These are phyloP conservation scores for Wickerhamomyces chambardii DNA, from an alignment of 805 yeast genomes.

Conservation along the genomic window DNA sequence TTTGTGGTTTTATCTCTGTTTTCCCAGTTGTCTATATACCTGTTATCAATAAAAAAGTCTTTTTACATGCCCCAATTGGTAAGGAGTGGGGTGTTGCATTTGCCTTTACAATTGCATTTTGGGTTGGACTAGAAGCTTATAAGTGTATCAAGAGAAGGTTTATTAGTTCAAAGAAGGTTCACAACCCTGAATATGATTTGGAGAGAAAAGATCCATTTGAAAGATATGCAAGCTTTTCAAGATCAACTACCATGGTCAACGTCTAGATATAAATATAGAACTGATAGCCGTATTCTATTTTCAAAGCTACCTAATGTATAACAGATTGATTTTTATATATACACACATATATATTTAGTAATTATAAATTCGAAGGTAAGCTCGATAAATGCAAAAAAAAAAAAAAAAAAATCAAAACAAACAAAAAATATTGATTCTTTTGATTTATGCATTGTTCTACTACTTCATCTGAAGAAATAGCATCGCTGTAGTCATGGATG, in stretches of 20 bases:
- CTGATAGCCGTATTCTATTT: too few relatives aligned
- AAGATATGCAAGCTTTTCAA: slow-evolving; percentile 50
- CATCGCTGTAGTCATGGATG: too few relatives aligned
- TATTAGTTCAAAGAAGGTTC: slow-evolving; percentile 31
- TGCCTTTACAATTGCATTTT: slow-evolving; percentile 47
- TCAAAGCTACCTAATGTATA: too few relatives aligned
- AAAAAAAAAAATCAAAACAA: too few relatives aligned
- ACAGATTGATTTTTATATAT: too few relatives aligned
- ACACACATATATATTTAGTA: too few relatives aligned
- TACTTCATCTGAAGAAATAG: too few relatives aligned
- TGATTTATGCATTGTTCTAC: too few relatives aligned
- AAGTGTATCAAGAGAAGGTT: slow-evolving; percentile 57
- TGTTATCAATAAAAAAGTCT: slow-evolving; percentile 72
- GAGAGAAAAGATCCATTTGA: slow-evolving; percentile 57
- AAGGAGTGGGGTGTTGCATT: slow-evolving; percentile 78
- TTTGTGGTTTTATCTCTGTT: slow-evolving; percentile 58
- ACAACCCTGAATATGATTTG: slow-evolving; percentile 55
- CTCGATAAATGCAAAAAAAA: too few relatives aligned
- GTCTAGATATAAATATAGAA: too few relatives aligned
- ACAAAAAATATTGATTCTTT: too few relatives aligned
- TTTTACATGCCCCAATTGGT: slow-evolving; percentile 60
- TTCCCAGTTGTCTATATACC: slow-evolving; percentile 86
- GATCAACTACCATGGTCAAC: slow-evolving; percentile 47
- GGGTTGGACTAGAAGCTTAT: slow-evolving; percentile 56
- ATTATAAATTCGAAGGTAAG: too few relatives aligned